Conservation (phyloP, 495 filamentous ascomycete species). For the Hyaloscypha variabilis region DNA sequence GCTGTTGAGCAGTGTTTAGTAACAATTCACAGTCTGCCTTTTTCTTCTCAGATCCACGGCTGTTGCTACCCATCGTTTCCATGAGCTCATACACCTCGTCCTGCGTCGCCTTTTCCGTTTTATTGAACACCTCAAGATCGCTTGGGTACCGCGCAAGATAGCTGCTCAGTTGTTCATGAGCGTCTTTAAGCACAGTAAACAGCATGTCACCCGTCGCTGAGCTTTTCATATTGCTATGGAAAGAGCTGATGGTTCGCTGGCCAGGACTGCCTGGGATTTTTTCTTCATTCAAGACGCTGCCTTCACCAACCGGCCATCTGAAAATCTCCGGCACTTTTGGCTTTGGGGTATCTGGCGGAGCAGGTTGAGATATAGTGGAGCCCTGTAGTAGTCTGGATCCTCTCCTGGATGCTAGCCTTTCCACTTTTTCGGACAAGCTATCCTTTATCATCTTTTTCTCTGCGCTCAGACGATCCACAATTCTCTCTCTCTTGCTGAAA, state of each 20-base stretch:
- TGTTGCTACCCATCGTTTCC: background rate
- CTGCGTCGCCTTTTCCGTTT: background rate
- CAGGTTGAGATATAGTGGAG: background rate
- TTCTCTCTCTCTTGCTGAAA: background rate
- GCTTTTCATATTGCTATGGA: background rate
- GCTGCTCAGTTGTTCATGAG: background rate
- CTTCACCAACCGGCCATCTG: background rate
- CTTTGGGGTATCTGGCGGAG: background rate
- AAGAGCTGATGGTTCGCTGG: background rate
- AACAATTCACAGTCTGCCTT: background rate
- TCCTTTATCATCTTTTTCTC: background rate
- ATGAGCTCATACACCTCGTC: background rate
- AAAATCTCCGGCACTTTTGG: background rate
- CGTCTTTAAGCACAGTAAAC: background rate
- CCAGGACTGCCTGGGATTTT: background rate
- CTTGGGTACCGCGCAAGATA: background rate
- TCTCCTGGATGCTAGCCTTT: background rate
- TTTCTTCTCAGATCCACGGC: background rate
- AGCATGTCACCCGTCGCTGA: background rate
- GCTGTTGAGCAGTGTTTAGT: background rate
- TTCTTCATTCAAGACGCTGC: background rate
- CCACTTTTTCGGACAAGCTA: background rate
- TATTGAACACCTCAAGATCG: background rate
- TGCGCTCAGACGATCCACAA: background rate
- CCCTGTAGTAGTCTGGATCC: background rate